A percentile compares a stretch with the other conserved stretches of the same genome.
Conservation (phyloP, 371 early-diverging fungal genomes). For the Syncephalis plumigaleata region DNA sequence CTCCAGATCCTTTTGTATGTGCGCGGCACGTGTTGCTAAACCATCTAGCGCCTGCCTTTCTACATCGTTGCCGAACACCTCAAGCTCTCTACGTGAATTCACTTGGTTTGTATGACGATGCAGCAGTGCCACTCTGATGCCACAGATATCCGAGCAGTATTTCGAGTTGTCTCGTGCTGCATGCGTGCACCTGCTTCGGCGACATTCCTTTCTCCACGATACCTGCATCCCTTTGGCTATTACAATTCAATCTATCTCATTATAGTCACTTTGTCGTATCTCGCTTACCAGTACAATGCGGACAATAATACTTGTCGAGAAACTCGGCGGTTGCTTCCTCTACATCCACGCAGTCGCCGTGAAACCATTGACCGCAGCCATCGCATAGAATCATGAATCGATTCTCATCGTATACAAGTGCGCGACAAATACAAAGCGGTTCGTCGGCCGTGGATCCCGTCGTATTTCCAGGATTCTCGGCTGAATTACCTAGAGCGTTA, state of each 20-base stretch:
- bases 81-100: no score
- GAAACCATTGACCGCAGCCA: slow-evolving; percentile 56
- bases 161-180: slow-evolving; percentile 11
- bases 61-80: no score
- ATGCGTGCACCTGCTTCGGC: slow-evolving; percentile 20
- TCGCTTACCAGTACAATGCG: slow-evolving; percentile 25
- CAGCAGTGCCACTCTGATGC: slow-evolving; percentile 12
- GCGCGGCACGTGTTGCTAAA: no score
- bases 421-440: slow-evolving; percentile 33
- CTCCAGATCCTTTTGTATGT: no score
- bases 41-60: no score
- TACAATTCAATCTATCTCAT: background rate
- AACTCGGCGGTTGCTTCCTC: slow-evolving; percentile 24
- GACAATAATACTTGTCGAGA: slow-evolving; percentile 36
- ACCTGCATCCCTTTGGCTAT: slow-evolving; percentile 22
- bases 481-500: no score
- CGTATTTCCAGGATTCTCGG: background rate
- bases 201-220: slow-evolving; percentile 27
- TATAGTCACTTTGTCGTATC: background rate
- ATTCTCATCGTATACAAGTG: slow-evolving; percentile 22
- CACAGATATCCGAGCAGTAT: slow-evolving; percentile 18
- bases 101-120: background rate
- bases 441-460: background rate
- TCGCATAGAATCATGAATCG: slow-evolving; percentile 68
- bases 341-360: slow-evolving; percentile 49